Evolutionary conservation across 768 basidiomycete species (phyloP).

Genomic region (Leccinum uliginosum): DNA sequence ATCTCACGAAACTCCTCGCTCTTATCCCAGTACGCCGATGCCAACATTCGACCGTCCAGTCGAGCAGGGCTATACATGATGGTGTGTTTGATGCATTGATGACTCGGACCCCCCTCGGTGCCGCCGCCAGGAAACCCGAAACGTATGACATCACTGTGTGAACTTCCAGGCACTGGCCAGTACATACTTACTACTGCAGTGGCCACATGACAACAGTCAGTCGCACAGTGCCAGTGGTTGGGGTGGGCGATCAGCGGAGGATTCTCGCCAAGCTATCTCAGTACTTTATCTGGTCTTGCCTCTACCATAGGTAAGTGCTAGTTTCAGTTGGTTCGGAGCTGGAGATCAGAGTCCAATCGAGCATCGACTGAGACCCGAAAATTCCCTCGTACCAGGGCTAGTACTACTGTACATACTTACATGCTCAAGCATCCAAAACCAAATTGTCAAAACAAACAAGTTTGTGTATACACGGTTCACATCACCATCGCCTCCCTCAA

Average conservation of each 20-base stretch:
- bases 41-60: neutral
- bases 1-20: neutral
- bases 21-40: neutral
- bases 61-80: neutral
- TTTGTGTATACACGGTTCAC: neutral
- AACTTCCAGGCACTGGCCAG: neutral
- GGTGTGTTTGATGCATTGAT: neutral
- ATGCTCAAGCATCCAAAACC: neutral
- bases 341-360: too few species aligned
- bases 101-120: too few species aligned
- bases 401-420: neutral
- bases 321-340: too few species aligned
- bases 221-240: too few species aligned
- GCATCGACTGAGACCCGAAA: too few species aligned
- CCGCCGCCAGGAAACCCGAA: too few species aligned
- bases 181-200: too few species aligned
- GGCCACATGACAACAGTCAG: too few species aligned
- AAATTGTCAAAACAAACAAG: neutral
- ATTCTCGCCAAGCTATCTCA: neutral
- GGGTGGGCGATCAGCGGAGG: neutral
- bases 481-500: constrained; percentile 15
- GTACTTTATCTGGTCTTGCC: neutral
- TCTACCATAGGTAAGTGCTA: too few species aligned
- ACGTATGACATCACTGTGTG: neutral
- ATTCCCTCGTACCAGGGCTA: neutral